These are phyloP conservation scores for Millerozyma acaciae DNA, from an alignment of 805 yeast species.

Conservation along the genomic window DNA sequence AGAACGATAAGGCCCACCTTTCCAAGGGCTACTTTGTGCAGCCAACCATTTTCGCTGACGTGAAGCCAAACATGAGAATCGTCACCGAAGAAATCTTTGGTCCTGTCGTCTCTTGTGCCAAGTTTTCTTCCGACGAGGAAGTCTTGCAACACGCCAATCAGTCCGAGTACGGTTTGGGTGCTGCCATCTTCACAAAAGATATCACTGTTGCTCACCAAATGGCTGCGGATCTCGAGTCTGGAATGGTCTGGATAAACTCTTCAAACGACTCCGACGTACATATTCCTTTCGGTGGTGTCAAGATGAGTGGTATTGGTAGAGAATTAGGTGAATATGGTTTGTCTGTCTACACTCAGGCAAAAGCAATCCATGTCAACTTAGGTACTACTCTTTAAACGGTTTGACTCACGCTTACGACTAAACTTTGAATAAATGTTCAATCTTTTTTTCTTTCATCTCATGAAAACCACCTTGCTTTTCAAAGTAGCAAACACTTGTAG, in stretches of 20 bases:
- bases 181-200: constrained; percentile 72
- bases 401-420: too few relatives aligned
- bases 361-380: constrained; percentile 73
- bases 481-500: too few relatives aligned
- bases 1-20: constrained; percentile 35
- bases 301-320: constrained; percentile 75
- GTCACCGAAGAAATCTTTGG: constrained; percentile 85
- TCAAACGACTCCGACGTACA: constrained; percentile 42
- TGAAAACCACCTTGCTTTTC: too few relatives aligned
- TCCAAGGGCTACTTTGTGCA: constrained; percentile 61
- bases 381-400: constrained; percentile 34
- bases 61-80: constrained; percentile 58
- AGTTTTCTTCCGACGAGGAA: constrained; percentile 64
- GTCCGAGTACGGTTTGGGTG: constrained; percentile 76
- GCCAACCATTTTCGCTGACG: constrained; percentile 76
- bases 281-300: constrained; percentile 77
- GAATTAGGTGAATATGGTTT: constrained; percentile 77
- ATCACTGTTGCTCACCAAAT: constrained; percentile 61
- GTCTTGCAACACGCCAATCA: constrained; percentile 67
- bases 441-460: too few relatives aligned
- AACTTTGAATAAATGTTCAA: too few relatives aligned
- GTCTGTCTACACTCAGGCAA: constrained; percentile 65
- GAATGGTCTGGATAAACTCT: constrained; percentile 46
- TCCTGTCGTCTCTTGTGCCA: constrained; percentile 71
- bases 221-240: constrained; percentile 48